A percentile compares a stretch with the other conserved stretches of the same genome.
Conservation (phyloP, 2,329 filamentous ascomycete genomes). For the Colletotrichum limetticola region DNA sequence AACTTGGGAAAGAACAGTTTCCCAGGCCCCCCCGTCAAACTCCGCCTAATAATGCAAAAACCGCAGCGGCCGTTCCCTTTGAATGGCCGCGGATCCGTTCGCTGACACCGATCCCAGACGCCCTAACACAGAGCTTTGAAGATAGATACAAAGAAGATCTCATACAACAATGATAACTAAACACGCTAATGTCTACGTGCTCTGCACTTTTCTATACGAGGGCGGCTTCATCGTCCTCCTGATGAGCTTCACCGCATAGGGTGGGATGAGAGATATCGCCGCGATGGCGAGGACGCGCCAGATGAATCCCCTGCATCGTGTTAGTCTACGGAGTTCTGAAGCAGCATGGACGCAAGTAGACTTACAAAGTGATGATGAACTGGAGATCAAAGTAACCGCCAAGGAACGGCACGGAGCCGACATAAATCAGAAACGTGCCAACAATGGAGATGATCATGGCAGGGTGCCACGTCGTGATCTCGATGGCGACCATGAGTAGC, state of each 20-base stretch:
- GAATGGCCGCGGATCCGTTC: background rate
- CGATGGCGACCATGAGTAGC: slow-evolving; percentile 95
- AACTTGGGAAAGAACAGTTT: background rate
- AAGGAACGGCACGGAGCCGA: slow-evolving; percentile 86
- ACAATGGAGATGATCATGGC: slow-evolving; percentile 88
- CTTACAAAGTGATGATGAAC: slow-evolving; percentile 78
- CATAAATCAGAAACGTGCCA: slow-evolving; percentile 83
- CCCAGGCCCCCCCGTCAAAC: slow-evolving; percentile 2
- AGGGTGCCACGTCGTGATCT: slow-evolving; percentile 97
- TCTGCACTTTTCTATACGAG: slow-evolving; percentile 93
- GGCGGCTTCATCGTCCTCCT: slow-evolving; percentile 88
- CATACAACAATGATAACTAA: background rate
- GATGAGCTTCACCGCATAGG: slow-evolving; percentile 88
- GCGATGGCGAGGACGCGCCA: slow-evolving; percentile 88
- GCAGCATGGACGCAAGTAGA: slow-evolving; percentile 29
- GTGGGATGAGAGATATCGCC: slow-evolving; percentile 84
- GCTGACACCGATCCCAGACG: slow-evolving; percentile 7
- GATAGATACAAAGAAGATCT: slow-evolving; percentile 15
- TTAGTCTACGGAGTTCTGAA: background rate
- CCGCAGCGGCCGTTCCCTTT: slow-evolving; percentile 10
- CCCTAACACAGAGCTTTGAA: background rate
- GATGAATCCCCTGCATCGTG: slow-evolving; percentile 73
- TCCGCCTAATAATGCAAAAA: slow-evolving; percentile 30
- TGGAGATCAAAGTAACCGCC: slow-evolving; percentile 88
- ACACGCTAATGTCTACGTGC: slow-evolving; percentile 55